These are phyloP conservation scores for Panus rudis DNA, from an alignment of 768 basidiomycete species.

Conservation along the genomic window DNA sequence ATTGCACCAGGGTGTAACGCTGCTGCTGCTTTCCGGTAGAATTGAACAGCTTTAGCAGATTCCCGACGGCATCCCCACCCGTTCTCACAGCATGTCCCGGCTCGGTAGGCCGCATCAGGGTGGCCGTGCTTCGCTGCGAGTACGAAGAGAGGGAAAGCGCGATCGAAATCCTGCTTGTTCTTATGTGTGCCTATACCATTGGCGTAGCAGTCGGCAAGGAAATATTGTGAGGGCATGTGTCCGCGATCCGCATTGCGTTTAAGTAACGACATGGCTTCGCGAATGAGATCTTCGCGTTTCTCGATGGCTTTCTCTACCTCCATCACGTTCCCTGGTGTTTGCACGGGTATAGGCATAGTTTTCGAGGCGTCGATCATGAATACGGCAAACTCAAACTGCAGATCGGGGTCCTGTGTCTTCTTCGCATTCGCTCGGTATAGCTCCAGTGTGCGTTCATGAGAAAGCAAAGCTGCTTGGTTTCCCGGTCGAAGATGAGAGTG, in stretches of 20 bases:
- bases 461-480: constrained; percentile 85
- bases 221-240: constrained; percentile 92
- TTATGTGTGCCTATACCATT: constrained; percentile 95
- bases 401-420: constrained; percentile 95
- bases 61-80: constrained; percentile 97
- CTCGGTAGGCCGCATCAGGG: constrained; percentile 90
- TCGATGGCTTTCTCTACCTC: constrained; percentile 75
- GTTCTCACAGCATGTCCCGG: constrained; percentile 97
- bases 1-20: constrained; percentile 90
- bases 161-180: constrained; percentile 92
- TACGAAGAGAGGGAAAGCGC: constrained; percentile 92
- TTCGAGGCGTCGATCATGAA: constrained; percentile 99
- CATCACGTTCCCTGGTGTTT: constrained; percentile 66
- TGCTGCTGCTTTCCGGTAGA: constrained; percentile 90
- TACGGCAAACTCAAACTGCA: constrained; percentile 97
- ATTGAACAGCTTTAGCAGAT: constrained; percentile 83
- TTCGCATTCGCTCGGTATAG: constrained; percentile 97
- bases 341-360: constrained; percentile 69
- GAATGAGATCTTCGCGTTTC: constrained; percentile 81
- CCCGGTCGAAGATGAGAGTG: constrained; percentile 92
- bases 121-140: constrained; percentile 97
- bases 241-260: constrained; percentile 92
- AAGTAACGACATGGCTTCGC: constrained; percentile 81
- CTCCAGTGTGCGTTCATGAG: constrained; percentile 93
- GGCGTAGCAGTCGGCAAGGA: constrained; percentile 95